Evolutionary conservation across 2,329 filamentous ascomycete genomes (phyloP).

Genomic region (Hypomyces rosellus): DNA sequence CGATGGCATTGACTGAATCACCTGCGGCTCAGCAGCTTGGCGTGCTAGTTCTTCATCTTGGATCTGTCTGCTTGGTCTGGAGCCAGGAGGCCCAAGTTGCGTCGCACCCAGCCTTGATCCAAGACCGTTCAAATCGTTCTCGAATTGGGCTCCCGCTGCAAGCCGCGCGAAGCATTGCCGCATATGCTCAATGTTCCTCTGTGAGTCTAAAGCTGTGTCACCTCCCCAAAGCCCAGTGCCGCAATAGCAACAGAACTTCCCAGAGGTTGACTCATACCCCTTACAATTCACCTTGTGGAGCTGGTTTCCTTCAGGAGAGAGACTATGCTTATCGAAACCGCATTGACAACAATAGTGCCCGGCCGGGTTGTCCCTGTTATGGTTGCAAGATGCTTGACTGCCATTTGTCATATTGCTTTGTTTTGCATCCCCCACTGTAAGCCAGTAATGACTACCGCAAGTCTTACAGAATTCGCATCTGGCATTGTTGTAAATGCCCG

Average conservation of each 20-base stretch:
- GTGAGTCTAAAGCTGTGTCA: neutral
- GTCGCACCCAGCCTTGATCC: too few relatives aligned
- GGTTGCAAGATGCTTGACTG: neutral
- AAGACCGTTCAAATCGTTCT: neutral
- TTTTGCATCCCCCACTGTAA: neutral
- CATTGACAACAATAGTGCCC: conserved; percentile 5
- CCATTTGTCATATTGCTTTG: conserved; percentile 1
- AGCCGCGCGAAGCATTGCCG: neutral
- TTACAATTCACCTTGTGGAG: conserved; percentile 1
- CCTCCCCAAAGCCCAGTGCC: conserved; percentile 1
- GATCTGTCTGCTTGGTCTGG: too few relatives aligned
- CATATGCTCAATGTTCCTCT: conserved; percentile 9
- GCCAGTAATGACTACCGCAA: conserved; percentile 10
- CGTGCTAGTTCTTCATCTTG: too few relatives aligned
- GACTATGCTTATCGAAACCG: conserved; percentile 1
- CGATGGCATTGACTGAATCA: too few relatives aligned
- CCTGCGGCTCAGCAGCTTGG: too few relatives aligned
- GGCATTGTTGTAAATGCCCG: neutral
- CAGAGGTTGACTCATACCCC: neutral
- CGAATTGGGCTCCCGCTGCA: neutral
- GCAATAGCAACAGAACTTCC: conserved; percentile 9
- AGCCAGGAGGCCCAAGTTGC: too few relatives aligned
- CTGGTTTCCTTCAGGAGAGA: neutral
- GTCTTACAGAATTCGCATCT: conserved; percentile 10
- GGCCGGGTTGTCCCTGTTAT: neutral